Conservation (phyloP, 805 yeast species). For the Zygosaccharomyces rouxii region DNA sequence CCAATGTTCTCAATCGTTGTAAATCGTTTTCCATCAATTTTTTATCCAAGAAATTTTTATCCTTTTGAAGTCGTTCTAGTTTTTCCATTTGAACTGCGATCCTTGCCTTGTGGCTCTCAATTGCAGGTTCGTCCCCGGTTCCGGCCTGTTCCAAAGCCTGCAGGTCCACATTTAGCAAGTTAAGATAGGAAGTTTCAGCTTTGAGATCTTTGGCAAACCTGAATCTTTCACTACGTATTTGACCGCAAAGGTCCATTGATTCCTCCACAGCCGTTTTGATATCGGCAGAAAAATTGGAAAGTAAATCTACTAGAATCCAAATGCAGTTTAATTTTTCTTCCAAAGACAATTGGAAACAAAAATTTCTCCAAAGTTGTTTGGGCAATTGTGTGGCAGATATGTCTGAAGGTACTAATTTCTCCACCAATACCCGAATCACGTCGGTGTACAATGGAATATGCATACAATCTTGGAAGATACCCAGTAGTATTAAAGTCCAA, state of each 20-base stretch:
- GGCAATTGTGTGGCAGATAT: slow-evolving; percentile 29
- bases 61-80: slow-evolving; percentile 42
- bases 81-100: slow-evolving; percentile 25
- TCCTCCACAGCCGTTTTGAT: slow-evolving; percentile 32
- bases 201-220: slow-evolving; percentile 28
- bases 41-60: slow-evolving; percentile 53
- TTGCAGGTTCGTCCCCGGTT: slow-evolving; percentile 16
- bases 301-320: slow-evolving; percentile 57
- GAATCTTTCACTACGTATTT: slow-evolving; percentile 34
- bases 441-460: slow-evolving; percentile 29
- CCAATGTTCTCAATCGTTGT: slow-evolving; percentile 71
- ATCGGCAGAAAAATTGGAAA: slow-evolving; percentile 35
- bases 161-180: slow-evolving; percentile 7
- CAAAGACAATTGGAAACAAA: slow-evolving; percentile 48
- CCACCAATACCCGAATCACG: slow-evolving; percentile 47
- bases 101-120: slow-evolving; percentile 15
- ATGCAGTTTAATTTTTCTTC: slow-evolving; percentile 54
- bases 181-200: slow-evolving; percentile 17
- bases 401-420: slow-evolving; percentile 45
- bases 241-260: slow-evolving; percentile 32
- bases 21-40: slow-evolving; percentile 65
- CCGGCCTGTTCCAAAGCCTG: slow-evolving; percentile 11
- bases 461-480: slow-evolving; percentile 47
- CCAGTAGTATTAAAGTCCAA: slow-evolving; percentile 77
- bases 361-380: slow-evolving; percentile 45